These are phyloP conservation scores for Phaeodactylum tricornutum DNA, from an alignment of 108 stramenopile species.

Conservation along the genomic window DNA sequence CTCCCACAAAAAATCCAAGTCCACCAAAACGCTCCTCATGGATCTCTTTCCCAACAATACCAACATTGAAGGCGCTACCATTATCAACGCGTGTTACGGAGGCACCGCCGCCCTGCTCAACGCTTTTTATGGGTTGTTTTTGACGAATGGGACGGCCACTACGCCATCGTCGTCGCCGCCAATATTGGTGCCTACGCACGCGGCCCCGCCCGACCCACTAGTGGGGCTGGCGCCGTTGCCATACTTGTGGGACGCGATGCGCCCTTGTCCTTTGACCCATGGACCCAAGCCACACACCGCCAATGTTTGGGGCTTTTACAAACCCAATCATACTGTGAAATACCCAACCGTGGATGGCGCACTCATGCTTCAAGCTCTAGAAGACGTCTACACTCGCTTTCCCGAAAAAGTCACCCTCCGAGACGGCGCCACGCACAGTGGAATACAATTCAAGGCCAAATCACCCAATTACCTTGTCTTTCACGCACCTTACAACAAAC, in stretches of 20 bases:
- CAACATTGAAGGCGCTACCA: constrained; percentile 93
- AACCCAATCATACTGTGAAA: constrained; percentile 88
- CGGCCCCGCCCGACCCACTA: constrained; percentile 93
- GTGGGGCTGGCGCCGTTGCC: constrained; percentile 94
- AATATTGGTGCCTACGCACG: constrained; percentile 90
- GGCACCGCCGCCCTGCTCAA: constrained; percentile 96
- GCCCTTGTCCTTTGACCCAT: constrained; percentile 65
- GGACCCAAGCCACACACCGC: constrained; percentile 79
- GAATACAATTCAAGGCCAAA: constrained; percentile 33
- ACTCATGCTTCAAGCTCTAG: constrained; percentile 86
- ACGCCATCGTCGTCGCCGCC: constrained; percentile 93
- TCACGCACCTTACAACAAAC: constrained; percentile 98
- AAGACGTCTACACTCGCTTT: constrained; percentile 84
- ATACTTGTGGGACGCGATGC: constrained; percentile 90
- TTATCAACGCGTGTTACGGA: constrained; percentile 97
- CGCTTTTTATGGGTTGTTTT: constrained; percentile 85
- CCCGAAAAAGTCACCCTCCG: constrained; percentile 43
- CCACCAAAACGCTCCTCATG: constrained; percentile 94
- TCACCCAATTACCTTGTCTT: constrained; percentile 87
- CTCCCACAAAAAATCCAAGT: constrained; percentile 94
- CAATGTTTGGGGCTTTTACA: constrained; percentile 97
- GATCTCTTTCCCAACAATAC: constrained; percentile 79
- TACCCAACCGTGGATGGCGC: constrained; percentile 96
- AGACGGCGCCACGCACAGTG: constrained; percentile 3
- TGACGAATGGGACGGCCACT: constrained; percentile 89